Evolutionary conservation across 257 asterid species (phyloP).

Genomic region (Osmanthus fragrans): DNA sequence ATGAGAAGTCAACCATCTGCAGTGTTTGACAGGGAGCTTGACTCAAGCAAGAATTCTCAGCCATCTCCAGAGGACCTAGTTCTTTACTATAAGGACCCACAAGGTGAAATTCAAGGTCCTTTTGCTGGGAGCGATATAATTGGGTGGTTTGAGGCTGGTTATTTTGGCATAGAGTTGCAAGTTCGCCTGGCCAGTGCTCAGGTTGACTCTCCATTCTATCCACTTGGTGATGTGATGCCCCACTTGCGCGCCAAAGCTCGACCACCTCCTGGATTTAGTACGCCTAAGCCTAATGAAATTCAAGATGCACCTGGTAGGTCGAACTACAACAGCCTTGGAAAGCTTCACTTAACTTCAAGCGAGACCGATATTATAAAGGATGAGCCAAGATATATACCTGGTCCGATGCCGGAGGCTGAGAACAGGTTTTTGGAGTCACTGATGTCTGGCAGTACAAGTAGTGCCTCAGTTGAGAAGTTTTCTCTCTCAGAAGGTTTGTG

Average conservation of each 20-base stretch:
- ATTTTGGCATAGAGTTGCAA: conserved; percentile 91
- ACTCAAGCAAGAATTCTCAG: conserved; percentile 46
- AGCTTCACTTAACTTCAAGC: conserved; percentile 44
- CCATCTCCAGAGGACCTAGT: conserved; percentile 82
- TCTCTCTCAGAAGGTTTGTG: conserved; percentile 74
- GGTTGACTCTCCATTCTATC: conserved; percentile 62
- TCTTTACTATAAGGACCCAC: conserved; percentile 89
- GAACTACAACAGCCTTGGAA: conserved; percentile 45
- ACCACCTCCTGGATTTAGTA: conserved; percentile 95
- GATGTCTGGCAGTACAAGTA: conserved; percentile 66
- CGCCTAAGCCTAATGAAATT: conserved; percentile 69
- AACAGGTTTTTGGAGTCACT: conserved; percentile 83
- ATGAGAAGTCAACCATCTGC: conserved; percentile 66
- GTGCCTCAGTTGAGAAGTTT: conserved; percentile 53
- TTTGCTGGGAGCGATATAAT: conserved; percentile 91
- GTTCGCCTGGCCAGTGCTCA: conserved; percentile 82
- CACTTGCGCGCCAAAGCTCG: conserved; percentile 90
- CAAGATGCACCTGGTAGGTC: conserved; percentile 50
- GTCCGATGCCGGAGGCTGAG: conserved; percentile 67
- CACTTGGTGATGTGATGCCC: conserved; percentile 97
- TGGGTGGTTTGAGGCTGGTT: conserved; percentile 96
- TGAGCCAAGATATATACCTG: conserved; percentile 56
- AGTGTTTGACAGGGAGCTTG: conserved; percentile 54
- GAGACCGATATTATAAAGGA: conserved; percentile 55
- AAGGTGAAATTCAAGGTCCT: conserved; percentile 90